These are phyloP conservation scores for Sugiyamaella marilandica DNA, from an alignment of 805 yeast species.

Conservation along the genomic window DNA sequence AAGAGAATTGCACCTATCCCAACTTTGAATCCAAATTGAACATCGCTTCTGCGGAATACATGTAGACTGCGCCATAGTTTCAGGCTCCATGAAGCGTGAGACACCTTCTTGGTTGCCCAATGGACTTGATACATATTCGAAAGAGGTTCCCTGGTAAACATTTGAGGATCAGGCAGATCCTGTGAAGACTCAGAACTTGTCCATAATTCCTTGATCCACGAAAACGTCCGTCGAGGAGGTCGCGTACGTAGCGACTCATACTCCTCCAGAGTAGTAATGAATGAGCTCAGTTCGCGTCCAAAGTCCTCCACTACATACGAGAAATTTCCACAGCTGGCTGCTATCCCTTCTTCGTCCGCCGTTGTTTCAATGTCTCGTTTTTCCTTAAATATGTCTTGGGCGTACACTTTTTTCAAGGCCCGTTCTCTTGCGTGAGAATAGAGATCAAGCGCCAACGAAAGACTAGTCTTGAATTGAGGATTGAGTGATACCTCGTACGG, in stretches of 20 bases:
- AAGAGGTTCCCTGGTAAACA: neutral
- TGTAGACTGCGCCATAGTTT: constrained; percentile 39
- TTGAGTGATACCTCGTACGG: constrained; percentile 38
- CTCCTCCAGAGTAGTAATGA: constrained; percentile 42
- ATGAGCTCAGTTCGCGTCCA: constrained; percentile 50
- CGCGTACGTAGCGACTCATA: constrained; percentile 24
- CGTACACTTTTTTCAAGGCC: constrained; percentile 56
- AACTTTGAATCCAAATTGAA: constrained; percentile 74
- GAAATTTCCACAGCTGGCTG: constrained; percentile 81
- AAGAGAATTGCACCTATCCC: constrained; percentile 69
- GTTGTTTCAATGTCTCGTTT: constrained; percentile 33
- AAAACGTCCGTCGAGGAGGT: constrained; percentile 36
- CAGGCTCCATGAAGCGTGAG: constrained; percentile 19
- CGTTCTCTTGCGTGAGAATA: constrained; percentile 52
- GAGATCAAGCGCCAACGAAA: constrained; percentile 47
- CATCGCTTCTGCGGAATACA: constrained; percentile 56
- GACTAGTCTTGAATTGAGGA: constrained; percentile 37
- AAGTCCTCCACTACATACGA: constrained; percentile 59
- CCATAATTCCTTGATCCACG: constrained; percentile 55
- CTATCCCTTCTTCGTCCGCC: constrained; percentile 70
- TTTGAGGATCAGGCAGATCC: neutral
- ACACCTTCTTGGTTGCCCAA: neutral
- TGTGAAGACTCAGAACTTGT: constrained; percentile 9
- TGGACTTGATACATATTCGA: neutral
- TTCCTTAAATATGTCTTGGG: constrained; percentile 46